Evolutionary conservation across 2,329 filamentous ascomycete species (phyloP), one percentile per base, ranked within the genome.

Genomic region (Mycogone perniciosa): DNA sequence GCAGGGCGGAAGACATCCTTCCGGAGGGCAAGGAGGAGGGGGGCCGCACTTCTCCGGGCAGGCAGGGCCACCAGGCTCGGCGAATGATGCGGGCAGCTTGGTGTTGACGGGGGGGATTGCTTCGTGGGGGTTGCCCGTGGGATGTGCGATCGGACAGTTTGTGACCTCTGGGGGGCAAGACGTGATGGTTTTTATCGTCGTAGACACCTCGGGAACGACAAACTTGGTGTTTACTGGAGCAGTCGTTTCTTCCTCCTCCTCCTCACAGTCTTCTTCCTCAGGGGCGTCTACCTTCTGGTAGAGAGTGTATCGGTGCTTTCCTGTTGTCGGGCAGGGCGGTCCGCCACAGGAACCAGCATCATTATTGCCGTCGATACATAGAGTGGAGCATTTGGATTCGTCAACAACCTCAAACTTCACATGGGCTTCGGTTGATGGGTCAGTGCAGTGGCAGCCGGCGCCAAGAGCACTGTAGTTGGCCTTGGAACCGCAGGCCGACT

Each of bases 161-260:
- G 77, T 75, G 62, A 80, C 76, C 52, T 73, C 74, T 45, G 78
- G 71, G 51, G 70, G 74, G 71, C 76, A 80, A 41, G 72, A 74
- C 10, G 58, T 59, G 11, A 57, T 54, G 4, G 60, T 59, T 41
- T 46, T 41, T 35, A 53, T 38, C 35, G 46, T 51, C n/a, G 56
- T 55, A 33, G 51, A 43, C 10, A 48, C 33, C 30, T 9, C 9
- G 29, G 49, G 38, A 29, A 42, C 13, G 5, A 33, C 29, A 20
- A 20, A 20, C 44, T 52, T 51, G 43, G 33, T 43, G 13, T 35
- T 43, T 3, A 31, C 11, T 6, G 31, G 26, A 26, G n/a, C 46
- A 1, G 7, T 38, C 6, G 37, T 45, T 5, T 7, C 27, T 33
- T 52, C 41, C 5, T 48, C 47, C 29, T 55, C 40, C 8, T 49